Base-by-base conservation (phyloP, 805 yeast genomes). In the Candida ortonii region DNA sequence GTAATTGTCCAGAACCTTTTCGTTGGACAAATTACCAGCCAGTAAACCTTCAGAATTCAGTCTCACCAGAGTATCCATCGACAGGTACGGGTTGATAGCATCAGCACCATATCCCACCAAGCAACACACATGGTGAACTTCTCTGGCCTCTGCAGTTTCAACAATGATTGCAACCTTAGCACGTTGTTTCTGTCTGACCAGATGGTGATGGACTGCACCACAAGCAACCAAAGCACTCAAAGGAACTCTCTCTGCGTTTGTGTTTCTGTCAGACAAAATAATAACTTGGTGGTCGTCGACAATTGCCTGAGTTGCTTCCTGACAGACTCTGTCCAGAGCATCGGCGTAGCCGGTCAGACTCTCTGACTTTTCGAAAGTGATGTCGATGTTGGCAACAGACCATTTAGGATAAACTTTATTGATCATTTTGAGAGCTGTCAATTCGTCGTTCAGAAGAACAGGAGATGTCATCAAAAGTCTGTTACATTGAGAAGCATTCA, bases 21-120 rank as follows among this genome's bases (percentile, higher is more conserved):
- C 76, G 44, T 79, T 78, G 12, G 79, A 55, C 34, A 84, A 59
- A 17, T 61, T 64, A 20, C 70, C 70, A 39, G 78, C 70, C 49
- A 84, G 64, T 49, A 93, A 68, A 9, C 82, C 81, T 64, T 89
- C 96, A 29, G 70, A 68, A 64, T 84, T 84, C 84, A 90, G 77
- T 65, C 84, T 81, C 41, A 85, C 65, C 51, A 93, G 67, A 10
- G 96, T 81, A 62, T 93, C 96, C 66, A 90, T 76, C 11, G 90
- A 95, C 59, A 90, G 69, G 68, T 88, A 93, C 38, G 98, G 98
- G 65, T 84, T 85, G 54, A 90, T 71, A 44, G 88, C 97, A 67
- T 90, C 98, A 44, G 90, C 95, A 71, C 98, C 98, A 61, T 93
- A 93, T 49, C 98, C 97, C 19, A 90, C 76, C 48, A 90, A 70